Base-by-base conservation (phyloP, 2,329 filamentous ascomycete genomes). In the Amphichorda felina region DNA sequence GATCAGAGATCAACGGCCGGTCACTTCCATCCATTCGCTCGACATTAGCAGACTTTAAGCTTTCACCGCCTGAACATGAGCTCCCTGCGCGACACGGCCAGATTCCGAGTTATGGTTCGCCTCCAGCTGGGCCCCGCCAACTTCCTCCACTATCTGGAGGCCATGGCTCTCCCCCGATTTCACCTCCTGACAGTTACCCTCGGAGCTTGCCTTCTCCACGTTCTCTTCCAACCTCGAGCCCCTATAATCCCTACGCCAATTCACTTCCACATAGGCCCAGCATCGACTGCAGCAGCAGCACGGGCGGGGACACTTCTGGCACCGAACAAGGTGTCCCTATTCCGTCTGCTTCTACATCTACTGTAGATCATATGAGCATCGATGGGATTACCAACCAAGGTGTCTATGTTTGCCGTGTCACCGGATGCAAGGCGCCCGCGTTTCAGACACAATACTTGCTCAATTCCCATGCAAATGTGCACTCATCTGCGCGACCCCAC, bases 381-480 rank as follows among this genome's bases (percentile, higher is more conserved):
- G 72, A 77, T 37, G 68, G 63, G 15, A 64, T 75, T 37, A 70
- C 69, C 9, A 70, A 65, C 46, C 68, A 60, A 34, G 71, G 67
- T 15, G 57, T 57, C 4, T 82, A 71, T 49, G 59, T 70, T 31
- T 88, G 82, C 52, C 64, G 57, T 47, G 60, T 62, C 34, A 46
- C 64, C 7, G 79, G 78, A 8, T 91, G 84, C 53, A 82, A 55
- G 26, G 82, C 83, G 2, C 57, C 66, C 21, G 77, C 84, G 0
- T 91, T 91, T 45, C 80, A 85, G 47, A 91, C 84, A 1, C 75
- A 79, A 46, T 79, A 79, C 57, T 64, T 89, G 8, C 62, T 89
- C 16, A 89, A 86, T 53, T 89, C 83, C 1, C 84, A 89, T 49
- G 75, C 79, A 35, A 82, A 82, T 43, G 77, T 82, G 4, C 77